Conservation (phyloP, 805 yeast genomes). For the Metschnikowia vanudenii region DNA sequence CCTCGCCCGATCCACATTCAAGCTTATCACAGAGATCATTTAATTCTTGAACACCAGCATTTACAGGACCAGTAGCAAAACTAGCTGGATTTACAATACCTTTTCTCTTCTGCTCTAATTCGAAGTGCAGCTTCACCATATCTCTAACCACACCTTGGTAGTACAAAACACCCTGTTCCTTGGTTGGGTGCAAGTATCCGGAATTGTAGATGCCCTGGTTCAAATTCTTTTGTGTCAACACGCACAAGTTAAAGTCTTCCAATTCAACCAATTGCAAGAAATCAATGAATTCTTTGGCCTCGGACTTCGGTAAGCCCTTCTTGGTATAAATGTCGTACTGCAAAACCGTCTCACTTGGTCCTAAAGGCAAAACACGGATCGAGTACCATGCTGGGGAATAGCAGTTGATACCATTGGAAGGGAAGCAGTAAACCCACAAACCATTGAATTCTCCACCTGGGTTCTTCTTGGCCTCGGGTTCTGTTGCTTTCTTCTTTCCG, state of each 20-base stretch:
- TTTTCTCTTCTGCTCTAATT: conserved; percentile 45
- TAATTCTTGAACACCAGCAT: conserved; percentile 45
- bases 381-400: conserved; percentile 68
- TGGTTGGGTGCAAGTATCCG: conserved; percentile 58
- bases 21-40: conserved; percentile 49
- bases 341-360: conserved; percentile 53
- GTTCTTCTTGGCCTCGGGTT: conserved; percentile 39
- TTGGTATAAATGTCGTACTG: conserved; percentile 62
- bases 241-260: conserved; percentile 61
- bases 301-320: conserved; percentile 51
- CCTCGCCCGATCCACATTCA: conserved; percentile 39
- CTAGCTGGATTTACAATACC: conserved; percentile 51
- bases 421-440: conserved; percentile 60
- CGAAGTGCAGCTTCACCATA: conserved; percentile 56
- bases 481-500: conserved; percentile 32
- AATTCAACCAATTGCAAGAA: conserved; percentile 59
- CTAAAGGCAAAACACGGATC: conserved; percentile 55
- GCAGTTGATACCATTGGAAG: conserved; percentile 60
- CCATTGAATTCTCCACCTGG: conserved; percentile 64
- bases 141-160: conserved; percentile 56
- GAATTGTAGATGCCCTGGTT: conserved; percentile 59
- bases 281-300: conserved; percentile 61
- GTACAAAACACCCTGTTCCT: conserved; percentile 57
- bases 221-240: conserved; percentile 57
- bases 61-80: conserved; percentile 38